Base-by-base conservation (phyloP, 257 asterid genomes). In the Solanum chilense region DNA sequence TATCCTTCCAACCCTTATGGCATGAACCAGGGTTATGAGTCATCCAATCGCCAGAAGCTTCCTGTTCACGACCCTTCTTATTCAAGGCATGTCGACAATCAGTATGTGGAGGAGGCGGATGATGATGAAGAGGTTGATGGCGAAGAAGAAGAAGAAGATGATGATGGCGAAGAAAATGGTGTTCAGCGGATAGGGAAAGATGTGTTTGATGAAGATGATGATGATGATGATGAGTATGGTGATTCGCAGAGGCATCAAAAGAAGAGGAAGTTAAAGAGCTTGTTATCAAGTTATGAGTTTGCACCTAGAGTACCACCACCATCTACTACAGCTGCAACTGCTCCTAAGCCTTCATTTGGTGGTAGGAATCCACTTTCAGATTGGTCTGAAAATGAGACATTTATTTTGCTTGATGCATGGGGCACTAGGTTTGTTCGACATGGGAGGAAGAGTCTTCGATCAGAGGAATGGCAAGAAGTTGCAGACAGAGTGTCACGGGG, bases 381-480 rank as follows among this genome's bases (percentile, higher is more conserved):
- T 89, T 97, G 99, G 99, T 92, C 96, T 8, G 99, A 97, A 92
- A 93, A 89, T 11, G 99, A 95, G 90, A 94, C 98, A 4, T 90
- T 94, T 52, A 82, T 92, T 87, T 85, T 97, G 42, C 95, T 97
- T 0, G 95, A 92, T 39, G 94, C 98, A 10, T 97, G 99, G 99
- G 99, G 99, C 1, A 95, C 93, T 29, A 88, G 98, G 62, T 95
- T 93, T 90, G 93, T 97, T 88, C 92, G 92, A 77, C 98, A 93
- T 71, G 99, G 98, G 87, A 91, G 98, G 88, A 97, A 97, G 88
- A 95, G 98, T 85, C 99, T 97, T 62, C 94, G 98, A 31, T 94
- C 95, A 0, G 99, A 95, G 85, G 98, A 97, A 88, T 97, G 99
- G 99, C 98, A 94, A 89, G 99, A 94, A 89, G 99, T 97, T 33